phyloP scores from a whole-genome alignment of 371 early-diverging fungal genomes.

The Mucor racemosus region DNA sequence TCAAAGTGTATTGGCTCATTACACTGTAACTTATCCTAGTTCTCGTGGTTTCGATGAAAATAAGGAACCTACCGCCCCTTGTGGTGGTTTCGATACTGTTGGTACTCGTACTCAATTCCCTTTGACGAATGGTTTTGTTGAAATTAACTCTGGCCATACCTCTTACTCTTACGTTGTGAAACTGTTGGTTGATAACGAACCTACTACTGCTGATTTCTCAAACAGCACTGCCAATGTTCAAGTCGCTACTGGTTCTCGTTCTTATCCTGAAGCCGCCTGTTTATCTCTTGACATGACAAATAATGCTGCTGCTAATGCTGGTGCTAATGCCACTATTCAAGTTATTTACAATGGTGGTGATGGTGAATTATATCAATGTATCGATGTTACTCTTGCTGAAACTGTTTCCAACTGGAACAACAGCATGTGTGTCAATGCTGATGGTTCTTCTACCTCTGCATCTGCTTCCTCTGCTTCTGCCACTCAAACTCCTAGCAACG shows the following conservation, averaged over 20 bases:
- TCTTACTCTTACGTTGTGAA: slow-evolving; percentile 52
- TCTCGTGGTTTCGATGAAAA: slow-evolving; percentile 60
- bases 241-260: slow-evolving; percentile 37
- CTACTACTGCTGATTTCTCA: slow-evolving; percentile 44
- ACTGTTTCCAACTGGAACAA: slow-evolving; percentile 45
- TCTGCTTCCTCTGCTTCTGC: slow-evolving; percentile 9
- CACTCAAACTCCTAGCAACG: slow-evolving; percentile 7
- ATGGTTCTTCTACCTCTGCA: slow-evolving; percentile 18
- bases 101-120: slow-evolving; percentile 51
- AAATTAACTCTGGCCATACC: slow-evolving; percentile 54
- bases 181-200: slow-evolving; percentile 44
- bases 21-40: slow-evolving; percentile 51
- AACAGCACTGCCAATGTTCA: slow-evolving; percentile 1
- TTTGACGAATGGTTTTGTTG: slow-evolving; percentile 53
- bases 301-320: slow-evolving; percentile 39
- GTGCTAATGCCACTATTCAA: slow-evolving; percentile 62
- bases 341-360: slow-evolving; percentile 64
- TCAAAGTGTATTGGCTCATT: slow-evolving; percentile 49
- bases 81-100: slow-evolving; percentile 54
- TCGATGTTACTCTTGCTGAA: slow-evolving; percentile 55
- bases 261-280: slow-evolving; percentile 53
- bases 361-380: slow-evolving; percentile 62
- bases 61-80: slow-evolving; percentile 55
- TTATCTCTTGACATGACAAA: slow-evolving; percentile 38
- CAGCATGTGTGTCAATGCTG: slow-evolving; percentile 48